Evolutionary conservation across 2,329 filamentous ascomycete species (phyloP), one percentile per base, ranked within the genome.

Genomic region (Alternaria gansuensis): DNA sequence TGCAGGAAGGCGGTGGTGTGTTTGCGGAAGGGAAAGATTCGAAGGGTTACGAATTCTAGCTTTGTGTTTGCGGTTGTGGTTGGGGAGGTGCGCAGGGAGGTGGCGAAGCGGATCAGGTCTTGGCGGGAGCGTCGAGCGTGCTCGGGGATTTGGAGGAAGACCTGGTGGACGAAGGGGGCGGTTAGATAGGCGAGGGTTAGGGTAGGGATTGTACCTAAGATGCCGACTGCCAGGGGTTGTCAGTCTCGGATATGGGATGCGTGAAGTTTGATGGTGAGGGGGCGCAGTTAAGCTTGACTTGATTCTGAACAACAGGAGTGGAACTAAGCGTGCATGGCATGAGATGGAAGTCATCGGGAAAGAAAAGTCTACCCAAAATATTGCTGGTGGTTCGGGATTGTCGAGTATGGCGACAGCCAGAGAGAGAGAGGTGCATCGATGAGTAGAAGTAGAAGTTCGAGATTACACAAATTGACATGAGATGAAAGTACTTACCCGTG

Each of bases 1-100:
- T 67, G 65, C 1, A 77, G 52, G 8, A 68, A 64, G 13, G 66
- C 62, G 13, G 68, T 67, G 3, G 75, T 76, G 41, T 64, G 70
- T 33, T 72, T 69, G 54, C 70, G 63, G 51, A 72, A 72, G 24
- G 71, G 74, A 53, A 71, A 76, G 36, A 70, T 74, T 29, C 75
- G 75, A 1, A 77, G 61, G 0, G 76, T 78, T 5, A 72, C 69
- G 39, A 78, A 73, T 51, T 76, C 74, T 14, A 78, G 64, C 23
- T 70, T 70, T 0, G 71, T 73, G 51, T 70, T 70, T 17, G 67
- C 64, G 7, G 67, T 70, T 3, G 44, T 40, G 3, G 14, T 46
- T 37, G 63, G 26, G 41, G 54, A 39, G 63, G 68, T 26, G 60
- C 64, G 62, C 40, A 69, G 44, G 21, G 29, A 57, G 28, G 57